Base-by-base conservation (phyloP, 1,284 basidiomycete species). In the Agaricales sp. region DNA sequence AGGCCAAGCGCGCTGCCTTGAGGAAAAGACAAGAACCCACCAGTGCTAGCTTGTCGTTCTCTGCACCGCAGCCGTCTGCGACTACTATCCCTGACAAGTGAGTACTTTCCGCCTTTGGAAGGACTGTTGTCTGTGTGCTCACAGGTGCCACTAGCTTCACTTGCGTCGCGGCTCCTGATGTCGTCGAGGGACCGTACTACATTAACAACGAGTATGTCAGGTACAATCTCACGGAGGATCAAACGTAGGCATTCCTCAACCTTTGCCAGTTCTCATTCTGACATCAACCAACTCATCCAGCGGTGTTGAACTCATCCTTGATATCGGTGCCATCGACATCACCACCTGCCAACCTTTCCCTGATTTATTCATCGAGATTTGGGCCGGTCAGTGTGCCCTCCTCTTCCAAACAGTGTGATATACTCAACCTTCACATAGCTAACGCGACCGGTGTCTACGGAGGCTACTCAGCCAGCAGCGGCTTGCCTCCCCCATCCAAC, bases 321-420 rank as follows among this genome's bases (percentile, higher is more conserved):
- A 74, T 53, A 65, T 73, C 37, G 71, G 71, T 38, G 60, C 74
- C 43, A 72, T 77, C 54, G 73, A 77, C 54, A 67, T 74, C 37
- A 63, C 67, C 49, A 75, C 72, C 1, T 76, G 74, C 59, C 60
- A 71, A 52, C 55, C 55, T 19, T 51, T 59, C 35, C 48, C 54
- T 25, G 43, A 52, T 20, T 39, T 55, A n/a, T 58, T 49, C 26
- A 46, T 57, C 20, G 57, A 58, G 25, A 51, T 55, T 35, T 58
- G 57, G 57, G 50, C 53, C 47, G 49, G 55, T 56, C 23, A 3
- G 43, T 41, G 24, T 46, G 43, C 47, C 30, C 37, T 16, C 24
- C 6, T 12, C 6, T 14, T 45, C 44, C 23, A n/a, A 16, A 26
- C 2, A 14, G n/a, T 21, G 3, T 49, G 23, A 39, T 14, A 21